Evolutionary conservation across 768 basidiomycete genomes (phyloP).

Genomic region (Holtermanniella nyarrowii): DNA sequence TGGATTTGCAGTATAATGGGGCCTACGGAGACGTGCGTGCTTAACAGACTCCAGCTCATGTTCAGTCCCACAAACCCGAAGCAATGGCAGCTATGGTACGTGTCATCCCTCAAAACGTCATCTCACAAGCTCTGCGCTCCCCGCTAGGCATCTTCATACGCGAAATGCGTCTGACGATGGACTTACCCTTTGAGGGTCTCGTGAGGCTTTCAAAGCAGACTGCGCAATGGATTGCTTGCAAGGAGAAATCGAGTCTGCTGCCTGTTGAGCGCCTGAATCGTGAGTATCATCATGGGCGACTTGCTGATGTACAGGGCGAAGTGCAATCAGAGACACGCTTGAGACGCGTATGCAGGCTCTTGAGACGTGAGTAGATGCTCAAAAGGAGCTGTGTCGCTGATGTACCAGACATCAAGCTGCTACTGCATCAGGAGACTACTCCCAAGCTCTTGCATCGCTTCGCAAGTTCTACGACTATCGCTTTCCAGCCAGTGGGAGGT

Average conservation of each 20-base stretch:
- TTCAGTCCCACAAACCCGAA: no score
- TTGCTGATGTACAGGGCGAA: constrained; percentile 9
- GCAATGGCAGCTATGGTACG: no score
- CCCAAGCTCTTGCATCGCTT: constrained; percentile 28
- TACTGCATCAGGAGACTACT: constrained; percentile 29
- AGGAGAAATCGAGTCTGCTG: no score
- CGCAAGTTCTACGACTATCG: constrained; percentile 39
- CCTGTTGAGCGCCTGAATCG: constrained; percentile 10
- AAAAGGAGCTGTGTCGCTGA: neutral
- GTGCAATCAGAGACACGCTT: constrained; percentile 28
- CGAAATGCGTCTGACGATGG: constrained; percentile 16
- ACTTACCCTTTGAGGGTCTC: constrained; percentile 32
- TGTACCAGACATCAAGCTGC: constrained; percentile 21
- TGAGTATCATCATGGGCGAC: neutral
- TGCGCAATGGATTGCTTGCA: constrained; percentile 22
- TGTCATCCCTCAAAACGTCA: no score
- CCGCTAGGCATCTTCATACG: constrained; percentile 31
- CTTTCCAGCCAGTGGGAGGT: constrained; percentile 28
- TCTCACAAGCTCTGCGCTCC: constrained; percentile 25
- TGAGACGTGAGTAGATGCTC: constrained; percentile 19
- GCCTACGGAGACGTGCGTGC: no score
- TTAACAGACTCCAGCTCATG: no score
- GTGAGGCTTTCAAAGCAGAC: constrained; percentile 21
- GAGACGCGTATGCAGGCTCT: constrained; percentile 29
- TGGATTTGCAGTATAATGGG: no score